Evolutionary conservation across 2,329 filamentous ascomycete species (phyloP), one percentile per base, ranked within the genome.

Genomic region (Pleurostoma richardsiae): DNA sequence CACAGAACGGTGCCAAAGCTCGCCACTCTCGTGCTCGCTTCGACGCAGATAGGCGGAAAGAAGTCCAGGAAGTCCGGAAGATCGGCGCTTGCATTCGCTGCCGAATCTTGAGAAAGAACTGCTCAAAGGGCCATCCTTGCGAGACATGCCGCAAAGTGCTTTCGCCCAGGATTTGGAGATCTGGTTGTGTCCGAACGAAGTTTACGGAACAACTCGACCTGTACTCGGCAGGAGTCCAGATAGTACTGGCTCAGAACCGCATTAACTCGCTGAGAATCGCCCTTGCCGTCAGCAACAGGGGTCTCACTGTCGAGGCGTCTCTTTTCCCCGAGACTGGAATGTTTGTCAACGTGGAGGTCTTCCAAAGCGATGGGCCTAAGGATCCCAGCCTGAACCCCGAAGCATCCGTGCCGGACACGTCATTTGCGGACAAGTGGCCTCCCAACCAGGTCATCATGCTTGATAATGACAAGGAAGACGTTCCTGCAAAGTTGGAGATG

Each of bases 71-170:
- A 51, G 79, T 85, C 27, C 76, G 82, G 28, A 81, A 82, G 54
- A 74, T 82, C 33, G 82, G 82, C 5, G 82, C 82, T 10, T 86
- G 82, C 54, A 83, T 85, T 44, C 71, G 82, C 40, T 86, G 82
- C 56, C 74, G 81, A 36, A 84, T 85, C 51, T 63, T 86, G 33
- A 74, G 82, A 48, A 86, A 86, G 64, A 82, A 79, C 2, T 86
- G 82, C 56, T 82, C 80, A n/a, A 76, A 74, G 49, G 82, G 79
- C 30, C 77, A 73, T 5, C 81, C 82, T 0, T 86, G 82, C 53
- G 74, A 79, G 45, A 80, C 81, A 2, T 86, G 82, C 52, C 74
- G 75, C 50, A 83, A 81, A 56, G 81, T 86, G 1, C 65, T 85
- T 38, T 74, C 77, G 4, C 80, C 82, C 1, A 73, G 82, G 6